Evolutionary conservation across 2,329 filamentous ascomycete genomes (phyloP).

Genomic region (Chaetomium sp.): DNA sequence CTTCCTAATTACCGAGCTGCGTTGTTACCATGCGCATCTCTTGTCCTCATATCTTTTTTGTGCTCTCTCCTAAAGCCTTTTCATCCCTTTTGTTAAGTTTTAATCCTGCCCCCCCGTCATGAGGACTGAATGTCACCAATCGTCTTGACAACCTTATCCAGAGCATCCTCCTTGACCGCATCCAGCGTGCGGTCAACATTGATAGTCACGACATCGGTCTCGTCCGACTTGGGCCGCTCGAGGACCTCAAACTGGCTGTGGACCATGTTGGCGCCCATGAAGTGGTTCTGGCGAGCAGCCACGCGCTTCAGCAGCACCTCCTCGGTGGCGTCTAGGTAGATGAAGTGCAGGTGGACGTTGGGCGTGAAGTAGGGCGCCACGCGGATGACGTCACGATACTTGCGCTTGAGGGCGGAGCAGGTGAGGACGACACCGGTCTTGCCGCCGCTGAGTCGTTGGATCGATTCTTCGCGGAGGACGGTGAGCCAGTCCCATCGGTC

Average conservation of each 20-base stretch:
- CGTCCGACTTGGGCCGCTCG: conserved; percentile 69
- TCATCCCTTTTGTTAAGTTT: no score
- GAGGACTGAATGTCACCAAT: conserved; percentile 37
- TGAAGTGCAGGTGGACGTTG: conserved; percentile 77
- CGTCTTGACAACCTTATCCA: conserved; percentile 50
- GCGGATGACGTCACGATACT: conserved; percentile 89
- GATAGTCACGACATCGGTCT: conserved; percentile 64
- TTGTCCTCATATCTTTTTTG: background rate
- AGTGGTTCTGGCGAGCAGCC: conserved; percentile 69
- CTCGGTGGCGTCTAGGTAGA: conserved; percentile 79
- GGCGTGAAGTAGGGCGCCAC: conserved; percentile 71
- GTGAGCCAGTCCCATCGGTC: conserved; percentile 98
- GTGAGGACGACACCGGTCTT: conserved; percentile 81
- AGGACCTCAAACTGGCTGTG: conserved; percentile 82
- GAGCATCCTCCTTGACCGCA: conserved; percentile 54
- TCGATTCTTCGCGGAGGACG: conserved; percentile 62
- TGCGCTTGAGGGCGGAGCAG: conserved; percentile 92
- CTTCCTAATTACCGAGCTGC: background rate
- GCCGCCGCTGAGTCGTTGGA: conserved; percentile 48
- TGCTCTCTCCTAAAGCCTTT: no score
- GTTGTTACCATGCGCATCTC: background rate
- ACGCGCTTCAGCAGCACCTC: conserved; percentile 71
- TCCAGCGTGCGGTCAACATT: conserved; percentile 57
- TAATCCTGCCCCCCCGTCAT: background rate
- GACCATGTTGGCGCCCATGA: conserved; percentile 95